phyloP scores from a whole-genome alignment of 306 rosid species.

The Vigna unguiculata region DNA sequence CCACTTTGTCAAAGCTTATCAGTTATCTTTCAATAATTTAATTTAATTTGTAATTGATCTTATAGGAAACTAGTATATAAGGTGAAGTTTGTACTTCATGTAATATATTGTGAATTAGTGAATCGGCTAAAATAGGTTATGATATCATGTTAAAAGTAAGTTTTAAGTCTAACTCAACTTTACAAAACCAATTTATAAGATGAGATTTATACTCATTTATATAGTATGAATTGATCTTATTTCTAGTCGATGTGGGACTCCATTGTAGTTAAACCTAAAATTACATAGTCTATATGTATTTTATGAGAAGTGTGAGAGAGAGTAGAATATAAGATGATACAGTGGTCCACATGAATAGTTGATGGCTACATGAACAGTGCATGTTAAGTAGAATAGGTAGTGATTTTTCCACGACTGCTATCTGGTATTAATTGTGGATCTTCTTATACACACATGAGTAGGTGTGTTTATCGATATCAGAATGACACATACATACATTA shows the following conservation, averaged over 20 bases:
- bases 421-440: neutral
- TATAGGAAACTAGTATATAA: too few species aligned
- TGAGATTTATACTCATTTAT: too few species aligned
- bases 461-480: conserved; percentile 1
- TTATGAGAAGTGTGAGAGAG: neutral
- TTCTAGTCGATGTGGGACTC: too few species aligned
- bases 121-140: too few species aligned
- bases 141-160: too few species aligned
- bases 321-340: neutral
- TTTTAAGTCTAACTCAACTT: too few species aligned
- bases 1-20: too few species aligned
- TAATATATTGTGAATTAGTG: too few species aligned
- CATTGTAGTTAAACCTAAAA: neutral
- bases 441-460: neutral
- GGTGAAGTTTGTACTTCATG: too few species aligned
- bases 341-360: neutral
- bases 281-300: neutral
- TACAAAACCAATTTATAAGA: too few species aligned
- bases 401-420: conserved; percentile 4
- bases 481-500: neutral
- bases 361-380: neutral
- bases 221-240: too few species aligned
- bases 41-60: too few species aligned
- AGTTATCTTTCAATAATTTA: neutral
- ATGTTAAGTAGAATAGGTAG: neutral